Conservation (phyloP, 768 basidiomycete species). For the Lactarius sp. region DNA sequence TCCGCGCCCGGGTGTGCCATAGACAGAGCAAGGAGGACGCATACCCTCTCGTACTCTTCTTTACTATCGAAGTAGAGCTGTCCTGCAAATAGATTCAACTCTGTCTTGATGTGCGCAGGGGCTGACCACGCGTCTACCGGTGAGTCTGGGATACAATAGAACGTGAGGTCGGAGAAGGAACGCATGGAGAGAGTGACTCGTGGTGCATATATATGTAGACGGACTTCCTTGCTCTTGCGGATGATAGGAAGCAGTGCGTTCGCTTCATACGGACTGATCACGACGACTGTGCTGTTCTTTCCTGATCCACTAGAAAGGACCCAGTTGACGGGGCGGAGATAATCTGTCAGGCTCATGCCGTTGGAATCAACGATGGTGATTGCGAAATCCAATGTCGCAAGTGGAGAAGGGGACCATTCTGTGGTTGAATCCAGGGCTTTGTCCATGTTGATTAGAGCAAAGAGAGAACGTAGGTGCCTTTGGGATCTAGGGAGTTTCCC, state of each 20-base stretch:
- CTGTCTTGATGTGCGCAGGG: not conserved
- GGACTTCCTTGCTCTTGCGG: not conserved
- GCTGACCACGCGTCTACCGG: not conserved
- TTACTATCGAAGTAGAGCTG: slow-evolving; percentile 16
- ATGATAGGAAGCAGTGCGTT: no score
- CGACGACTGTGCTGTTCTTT: no score
- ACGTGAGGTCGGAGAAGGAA: slow-evolving; percentile 17
- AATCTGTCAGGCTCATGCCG: not conserved
- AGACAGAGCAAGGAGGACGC: slow-evolving; percentile 1
- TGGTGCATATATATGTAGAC: slow-evolving; percentile 16
- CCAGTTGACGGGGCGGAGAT: not conserved
- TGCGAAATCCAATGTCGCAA: not conserved
- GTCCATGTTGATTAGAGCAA: not conserved
- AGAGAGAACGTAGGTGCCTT: not conserved
- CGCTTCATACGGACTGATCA: no score
- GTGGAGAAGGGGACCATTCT: slow-evolving; percentile 2
- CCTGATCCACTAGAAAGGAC: no score
- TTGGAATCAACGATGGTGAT: not conserved
- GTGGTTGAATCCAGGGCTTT: not conserved
- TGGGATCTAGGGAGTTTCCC: not conserved
- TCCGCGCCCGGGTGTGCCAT: slow-evolving; percentile 2
- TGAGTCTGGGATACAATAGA: slow-evolving; percentile 1
- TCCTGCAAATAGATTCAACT: slow-evolving; percentile 11
- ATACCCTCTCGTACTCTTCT: slow-evolving; percentile 2
- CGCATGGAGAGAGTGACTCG: slow-evolving; percentile 6